Evolutionary conservation across 495 filamentous ascomycete genomes (phyloP).

Genomic region (Clohesyomyces aquaticus): DNA sequence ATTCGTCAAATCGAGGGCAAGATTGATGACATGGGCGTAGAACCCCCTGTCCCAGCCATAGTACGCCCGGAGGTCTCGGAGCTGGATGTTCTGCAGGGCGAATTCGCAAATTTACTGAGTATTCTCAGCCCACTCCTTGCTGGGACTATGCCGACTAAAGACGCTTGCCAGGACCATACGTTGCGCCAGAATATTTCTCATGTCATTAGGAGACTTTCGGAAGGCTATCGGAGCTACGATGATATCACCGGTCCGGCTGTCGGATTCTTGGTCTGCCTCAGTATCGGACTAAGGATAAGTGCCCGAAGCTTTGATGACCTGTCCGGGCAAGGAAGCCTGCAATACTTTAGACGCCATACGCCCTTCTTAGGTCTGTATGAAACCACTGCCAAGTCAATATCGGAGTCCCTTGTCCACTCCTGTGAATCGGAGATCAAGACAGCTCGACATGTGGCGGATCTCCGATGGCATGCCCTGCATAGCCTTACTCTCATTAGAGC

Average conservation of each 20-base stretch:
- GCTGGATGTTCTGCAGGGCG: conserved; percentile 73
- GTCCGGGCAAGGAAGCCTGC: conserved; percentile 10
- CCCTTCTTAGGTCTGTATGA: conserved; percentile 29
- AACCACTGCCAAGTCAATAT: neutral
- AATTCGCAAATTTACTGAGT: conserved; percentile 76
- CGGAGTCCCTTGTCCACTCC: conserved; percentile 7
- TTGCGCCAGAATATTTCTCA: conserved; percentile 72
- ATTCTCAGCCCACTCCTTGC: conserved; percentile 51
- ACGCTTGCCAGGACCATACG: conserved; percentile 21
- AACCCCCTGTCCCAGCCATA: conserved; percentile 64
- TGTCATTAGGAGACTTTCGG: conserved; percentile 65
- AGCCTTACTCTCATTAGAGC: conserved; percentile 7
- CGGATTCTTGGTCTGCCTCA: conserved; percentile 79
- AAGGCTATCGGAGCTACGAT: conserved; percentile 73
- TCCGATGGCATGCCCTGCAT: conserved; percentile 37
- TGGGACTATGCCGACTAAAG: conserved; percentile 3
- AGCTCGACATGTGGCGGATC: conserved; percentile 18
- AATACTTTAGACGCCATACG: conserved; percentile 26
- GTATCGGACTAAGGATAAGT: conserved; percentile 69
- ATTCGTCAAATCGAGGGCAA: conserved; percentile 62
- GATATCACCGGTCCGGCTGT: conserved; percentile 80
- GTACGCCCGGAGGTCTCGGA: conserved; percentile 71
- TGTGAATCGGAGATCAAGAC: conserved; percentile 16
- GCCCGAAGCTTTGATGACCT: too few relatives aligned
- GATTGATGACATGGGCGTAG: conserved; percentile 63